These are phyloP conservation scores for Neurospora sp. DNA, from an alignment of 495 filamentous ascomycete genomes.

Conservation along the genomic window DNA sequence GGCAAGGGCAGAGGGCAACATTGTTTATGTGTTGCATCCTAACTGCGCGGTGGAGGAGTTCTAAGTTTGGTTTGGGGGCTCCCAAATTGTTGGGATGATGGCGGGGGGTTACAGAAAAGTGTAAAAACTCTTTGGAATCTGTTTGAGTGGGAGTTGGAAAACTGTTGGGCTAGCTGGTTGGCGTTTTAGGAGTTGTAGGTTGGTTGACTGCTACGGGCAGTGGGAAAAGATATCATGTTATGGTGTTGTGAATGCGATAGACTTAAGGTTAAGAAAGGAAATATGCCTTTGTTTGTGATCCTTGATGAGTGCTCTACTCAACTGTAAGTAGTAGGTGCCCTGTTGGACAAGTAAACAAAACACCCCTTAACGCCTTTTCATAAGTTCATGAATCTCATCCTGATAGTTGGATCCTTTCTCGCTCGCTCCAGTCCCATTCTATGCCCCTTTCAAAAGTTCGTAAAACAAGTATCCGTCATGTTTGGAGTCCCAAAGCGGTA, in stretches of 20 bases:
- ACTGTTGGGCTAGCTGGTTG: background rate
- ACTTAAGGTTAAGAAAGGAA: background rate
- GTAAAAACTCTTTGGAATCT: background rate
- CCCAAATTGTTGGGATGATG: background rate
- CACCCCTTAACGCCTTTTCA: background rate
- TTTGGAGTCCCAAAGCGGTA: background rate
- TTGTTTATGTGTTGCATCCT: conserved; percentile 87
- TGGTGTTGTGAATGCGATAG: background rate
- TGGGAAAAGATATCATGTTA: background rate
- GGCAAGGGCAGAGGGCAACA: conserved; percentile 34
- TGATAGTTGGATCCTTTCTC: background rate
- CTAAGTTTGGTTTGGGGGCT: background rate
- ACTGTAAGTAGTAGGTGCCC: too few species aligned
- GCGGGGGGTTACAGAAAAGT: background rate
- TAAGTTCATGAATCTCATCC: background rate
- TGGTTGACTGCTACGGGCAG: background rate
- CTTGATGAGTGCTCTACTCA: too few species aligned
- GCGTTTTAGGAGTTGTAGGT: background rate
- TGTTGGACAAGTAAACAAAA: background rate
- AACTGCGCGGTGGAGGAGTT: conserved; percentile 72
- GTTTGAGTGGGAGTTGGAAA: background rate
- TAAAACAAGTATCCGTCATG: background rate
- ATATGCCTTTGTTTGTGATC: too few species aligned
- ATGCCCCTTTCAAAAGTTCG: background rate
- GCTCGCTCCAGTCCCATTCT: background rate